These are phyloP conservation scores for Pseudogymnoascus sp. DNA, from an alignment of 2,329 filamentous ascomycete genomes.

Conservation along the genomic window DNA sequence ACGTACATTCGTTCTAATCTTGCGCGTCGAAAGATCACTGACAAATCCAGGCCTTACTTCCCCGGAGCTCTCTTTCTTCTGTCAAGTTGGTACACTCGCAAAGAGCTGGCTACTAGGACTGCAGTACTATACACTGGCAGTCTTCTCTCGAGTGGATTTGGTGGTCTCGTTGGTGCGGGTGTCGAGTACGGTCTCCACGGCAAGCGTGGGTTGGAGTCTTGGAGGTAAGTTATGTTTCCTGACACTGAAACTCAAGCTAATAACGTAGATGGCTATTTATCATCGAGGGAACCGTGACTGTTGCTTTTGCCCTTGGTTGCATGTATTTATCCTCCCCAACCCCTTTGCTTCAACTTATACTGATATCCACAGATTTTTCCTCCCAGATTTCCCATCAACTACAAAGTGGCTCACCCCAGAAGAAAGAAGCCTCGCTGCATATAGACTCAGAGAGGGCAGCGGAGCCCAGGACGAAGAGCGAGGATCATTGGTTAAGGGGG, in stretches of 20 bases:
- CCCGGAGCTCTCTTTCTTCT: conserved; percentile 38
- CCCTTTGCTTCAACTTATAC: neutral
- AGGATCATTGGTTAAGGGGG: conserved; percentile 11
- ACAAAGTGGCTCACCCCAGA: conserved; percentile 17
- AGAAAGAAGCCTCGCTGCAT: conserved; percentile 13
- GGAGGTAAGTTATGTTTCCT: neutral
- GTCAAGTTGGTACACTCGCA: conserved; percentile 35
- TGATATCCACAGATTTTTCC: conserved; percentile 19
- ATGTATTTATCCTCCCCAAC: conserved; percentile 8
- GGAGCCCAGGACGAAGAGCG: conserved; percentile 13
- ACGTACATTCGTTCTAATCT: conserved; percentile 33
- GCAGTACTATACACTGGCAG: conserved; percentile 26
- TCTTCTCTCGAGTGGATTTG: conserved; percentile 32
- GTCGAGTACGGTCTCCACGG: conserved; percentile 22
- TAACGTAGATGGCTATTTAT: conserved; percentile 15
- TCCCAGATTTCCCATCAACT: conserved; percentile 41
- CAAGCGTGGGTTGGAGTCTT: conserved; percentile 2
- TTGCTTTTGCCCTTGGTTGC: conserved; percentile 10
- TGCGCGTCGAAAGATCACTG: conserved; percentile 34
- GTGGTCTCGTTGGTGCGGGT: conserved; percentile 33
- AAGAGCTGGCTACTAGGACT: conserved; percentile 36
- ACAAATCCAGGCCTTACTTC: conserved; percentile 39
- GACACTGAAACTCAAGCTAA: neutral
- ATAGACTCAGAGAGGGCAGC: conserved; percentile 12
- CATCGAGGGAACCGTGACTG: conserved; percentile 14